Evolutionary conservation across 495 filamentous ascomycete genomes (phyloP), one percentile per base, ranked within the genome.

Genomic region (Cetradonia linearis): DNA sequence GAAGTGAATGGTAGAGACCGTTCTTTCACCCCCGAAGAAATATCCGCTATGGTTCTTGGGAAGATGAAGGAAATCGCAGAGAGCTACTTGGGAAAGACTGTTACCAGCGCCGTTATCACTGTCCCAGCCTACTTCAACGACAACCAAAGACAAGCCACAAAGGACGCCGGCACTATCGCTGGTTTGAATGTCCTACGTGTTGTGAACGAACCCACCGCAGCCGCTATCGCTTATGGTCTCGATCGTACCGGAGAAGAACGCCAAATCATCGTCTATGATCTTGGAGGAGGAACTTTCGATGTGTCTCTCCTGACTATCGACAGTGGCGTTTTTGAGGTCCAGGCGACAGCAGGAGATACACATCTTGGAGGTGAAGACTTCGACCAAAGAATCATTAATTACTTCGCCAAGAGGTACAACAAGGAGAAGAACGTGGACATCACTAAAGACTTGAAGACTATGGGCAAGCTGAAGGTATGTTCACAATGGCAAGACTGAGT

Each of bases 221-320:
- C 88, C 68, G 88, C 50, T 54, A 54, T 54, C 50, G 50, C 50
- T 54, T 54, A 54, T 23, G 50, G 50, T 36, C 79, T 95, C 67
- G 89, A 94, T 75, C 90, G 92, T 83, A 84, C 81, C 50, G 83
- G 82, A 65, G 87, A 83, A 16, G 50, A 54, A 73, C 86, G 88
- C 70, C 89, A 93, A 78, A 90, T 94, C 70, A 89, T 94, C 67
- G 89, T 94, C 67, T 95, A 94, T 76, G 93, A 98, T 85, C 88
- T 98, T 65, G 93, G 93, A 85, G 93, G 93, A 86, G 93, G 93
- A 84, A 97, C 93, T 68, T 99, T 99, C 75, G 93, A 99, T 93
- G 93, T 99, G 54, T 96, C 92, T 56, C 89, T 99, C 66, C 82
- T 99, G 44, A 95, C 91, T 42, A 94, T 97, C 65, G 94, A 99